Evolutionary conservation across 257 asterid species (phyloP), one percentile per base, ranked within the genome.

Genomic region (Jaltomata sinuosa): DNA sequence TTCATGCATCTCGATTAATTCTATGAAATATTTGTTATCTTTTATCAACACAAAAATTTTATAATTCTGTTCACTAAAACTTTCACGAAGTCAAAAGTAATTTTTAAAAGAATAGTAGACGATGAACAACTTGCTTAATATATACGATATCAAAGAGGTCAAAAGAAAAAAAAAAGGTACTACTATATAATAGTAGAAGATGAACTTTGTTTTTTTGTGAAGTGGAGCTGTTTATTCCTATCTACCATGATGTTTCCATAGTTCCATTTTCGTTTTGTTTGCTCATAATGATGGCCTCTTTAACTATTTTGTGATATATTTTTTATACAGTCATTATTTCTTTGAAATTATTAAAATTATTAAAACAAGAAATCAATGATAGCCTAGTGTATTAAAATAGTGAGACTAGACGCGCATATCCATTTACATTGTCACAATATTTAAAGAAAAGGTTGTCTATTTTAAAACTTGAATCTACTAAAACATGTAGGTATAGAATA

Each of bases 211-310:
- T 49, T 77, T 45, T 50, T 49, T 27, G 57, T 25, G 36, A 45
- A 49, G n/a, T 45, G 81, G 40, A 16, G 81, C 61, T 27, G 61
- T 47, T 27, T 76, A 27, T 76, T 47, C 81, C 61, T 15, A 45
- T 29, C 81, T 2, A 49, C 62, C 59, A 27, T 27, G 81, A 77
- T 77, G 61, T 25, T 49, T 18, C 25, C 4, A 27, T 47, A 77
- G 62, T 77, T 77, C 81, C 62, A 49, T 25, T 77, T 29, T 77
- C 82, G 18, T 77, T 77, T 74, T 18, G 11, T 77, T 77, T 77
- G 6, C 62, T 77, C 82, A 29, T 29, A 77, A 77, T 77, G 82
- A 77, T 77, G 82, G 10, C 45, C 29, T 49, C 11, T n/a, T n/a
- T n/a, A 27, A 49, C 22, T 27, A 49, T 29, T 77, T 77, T 45